Base-by-base conservation (phyloP, 1,139 yeast species). In the Geotrichum carabidarum region DNA sequence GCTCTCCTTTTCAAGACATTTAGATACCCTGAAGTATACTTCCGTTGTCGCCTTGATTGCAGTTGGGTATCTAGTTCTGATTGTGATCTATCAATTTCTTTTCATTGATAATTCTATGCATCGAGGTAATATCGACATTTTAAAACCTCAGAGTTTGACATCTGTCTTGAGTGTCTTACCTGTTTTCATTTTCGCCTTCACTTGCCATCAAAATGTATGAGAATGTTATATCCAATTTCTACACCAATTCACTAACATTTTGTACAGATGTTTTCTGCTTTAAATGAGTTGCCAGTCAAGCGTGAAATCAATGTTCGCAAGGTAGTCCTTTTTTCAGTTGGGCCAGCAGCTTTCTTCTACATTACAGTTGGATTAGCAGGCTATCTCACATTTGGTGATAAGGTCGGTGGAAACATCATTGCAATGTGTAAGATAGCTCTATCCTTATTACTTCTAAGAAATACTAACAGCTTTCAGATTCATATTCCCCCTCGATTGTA, bases 131-230 rank as follows among this genome's bases (percentile, higher is more conserved):
- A 67, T 88, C 38, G 73, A 77, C 18, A 71, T 80, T 63, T 69
- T 79, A 57, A 63, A 67, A 36, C 89, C 95, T 1, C 77, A 81
- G 30, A 78, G 80, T 34, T 59, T 77, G 22, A 71, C 80, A n/a
- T 83, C 84, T 0, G 77, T 90, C 11, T 77, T 89, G 55, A 80
- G 90, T 37, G 84, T 95, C 4, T 81, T 93, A 64, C 95, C 96
- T n/a, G 86, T 93, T 61, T 81, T 93, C 56, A 86, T 93, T 15
- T 89, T 94, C 73, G 98, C 98, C 2, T 94, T 82, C 70, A 91
- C 98, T 0, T 95, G 98, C 59, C 95, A 93, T 61, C 97, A 93
- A 73, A 93, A 74, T 62, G 57, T 59, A 49, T 48, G 27, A 22
- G 27, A 22, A 5, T 22, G 58, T 51, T 7, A 31, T 9, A 14